Evolutionary conservation across 139 green algal genomes (phyloP).

Genomic region (Closterium sp.): DNA sequence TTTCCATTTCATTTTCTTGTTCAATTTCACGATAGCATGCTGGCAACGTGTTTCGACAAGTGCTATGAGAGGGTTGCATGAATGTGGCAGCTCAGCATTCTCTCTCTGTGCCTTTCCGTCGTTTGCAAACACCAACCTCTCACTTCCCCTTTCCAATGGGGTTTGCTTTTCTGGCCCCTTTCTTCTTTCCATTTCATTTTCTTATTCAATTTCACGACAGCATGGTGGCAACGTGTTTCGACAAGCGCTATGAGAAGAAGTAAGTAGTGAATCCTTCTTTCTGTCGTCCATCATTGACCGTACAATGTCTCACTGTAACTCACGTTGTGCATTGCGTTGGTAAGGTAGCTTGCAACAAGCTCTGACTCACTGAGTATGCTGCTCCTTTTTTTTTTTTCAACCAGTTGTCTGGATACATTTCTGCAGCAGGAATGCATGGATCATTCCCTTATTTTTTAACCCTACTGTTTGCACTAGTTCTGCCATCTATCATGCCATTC

Average conservation of each 20-base stretch:
- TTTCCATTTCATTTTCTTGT: neutral
- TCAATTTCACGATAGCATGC: slow-evolving; percentile 1
- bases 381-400: too few relatives aligned
- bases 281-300: too few relatives aligned
- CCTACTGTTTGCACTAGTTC: neutral
- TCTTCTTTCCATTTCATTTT: neutral
- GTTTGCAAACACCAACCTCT: too few relatives aligned
- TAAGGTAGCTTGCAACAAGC: too few relatives aligned
- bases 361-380: too few relatives aligned
- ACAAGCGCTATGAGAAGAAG: slow-evolving; percentile 49
- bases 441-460: neutral
- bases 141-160: neutral
- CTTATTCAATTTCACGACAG: neutral
- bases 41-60: slow-evolving; percentile 41
- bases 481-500: too few relatives aligned
- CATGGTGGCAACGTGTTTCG: slow-evolving; percentile 30
- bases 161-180: neutral
- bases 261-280: neutral
- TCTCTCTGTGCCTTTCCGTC: neutral
- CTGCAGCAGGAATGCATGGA: too few relatives aligned
- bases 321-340: too few relatives aligned
- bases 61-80: slow-evolving; percentile 16
- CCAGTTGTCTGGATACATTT: neutral
- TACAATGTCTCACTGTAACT: too few relatives aligned
- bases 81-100: neutral